Percentiles rank a stretch among this genome's conserved stretches.
These are phyloP conservation scores for Protomyces macrosporus DNA, from an alignment of 1,139 yeast genomes.

Conservation along the genomic window DNA sequence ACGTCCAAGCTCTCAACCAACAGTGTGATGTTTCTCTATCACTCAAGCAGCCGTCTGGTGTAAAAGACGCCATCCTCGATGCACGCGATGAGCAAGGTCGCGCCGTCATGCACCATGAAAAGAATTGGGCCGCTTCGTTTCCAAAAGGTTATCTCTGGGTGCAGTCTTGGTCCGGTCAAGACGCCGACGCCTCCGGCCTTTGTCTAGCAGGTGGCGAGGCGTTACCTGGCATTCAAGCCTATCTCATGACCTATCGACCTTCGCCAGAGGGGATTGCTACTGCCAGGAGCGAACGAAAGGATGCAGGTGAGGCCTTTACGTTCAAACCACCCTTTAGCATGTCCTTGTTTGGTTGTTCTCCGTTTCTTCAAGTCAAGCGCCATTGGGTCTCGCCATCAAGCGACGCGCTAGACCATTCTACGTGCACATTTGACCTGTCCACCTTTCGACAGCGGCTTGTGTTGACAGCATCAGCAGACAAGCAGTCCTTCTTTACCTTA, in stretches of 20 bases:
- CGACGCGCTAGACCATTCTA: neutral
- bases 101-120: slow-evolving; percentile 12
- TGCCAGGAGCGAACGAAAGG: neutral
- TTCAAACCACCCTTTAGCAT: slow-evolving; percentile 18
- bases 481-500: slow-evolving; percentile 7
- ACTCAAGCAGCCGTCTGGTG: neutral
- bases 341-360: slow-evolving; percentile 4
- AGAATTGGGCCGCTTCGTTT: slow-evolving; percentile 21
- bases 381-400: neutral
- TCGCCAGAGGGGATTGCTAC: neutral
- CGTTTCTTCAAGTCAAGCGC: neutral
- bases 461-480: neutral
- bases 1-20: slow-evolving; percentile 13
- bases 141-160: slow-evolving; percentile 18
- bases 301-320: neutral
- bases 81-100: neutral
- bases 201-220: slow-evolving; percentile 23
- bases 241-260: slow-evolving; percentile 10
- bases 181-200: slow-evolving; percentile 1
- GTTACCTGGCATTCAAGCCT: slow-evolving; percentile 14
- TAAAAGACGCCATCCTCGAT: neutral
- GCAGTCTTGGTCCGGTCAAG: slow-evolving; percentile 6
- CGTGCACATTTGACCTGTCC: neutral
- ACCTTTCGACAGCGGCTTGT: neutral
- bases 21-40: neutral